Percentiles rank a stretch among this genome's conserved stretches.
Evolutionary conservation across 2,329 filamentous ascomycete genomes (phyloP).

Genomic region (Conoideocrella luteorostrata): DNA sequence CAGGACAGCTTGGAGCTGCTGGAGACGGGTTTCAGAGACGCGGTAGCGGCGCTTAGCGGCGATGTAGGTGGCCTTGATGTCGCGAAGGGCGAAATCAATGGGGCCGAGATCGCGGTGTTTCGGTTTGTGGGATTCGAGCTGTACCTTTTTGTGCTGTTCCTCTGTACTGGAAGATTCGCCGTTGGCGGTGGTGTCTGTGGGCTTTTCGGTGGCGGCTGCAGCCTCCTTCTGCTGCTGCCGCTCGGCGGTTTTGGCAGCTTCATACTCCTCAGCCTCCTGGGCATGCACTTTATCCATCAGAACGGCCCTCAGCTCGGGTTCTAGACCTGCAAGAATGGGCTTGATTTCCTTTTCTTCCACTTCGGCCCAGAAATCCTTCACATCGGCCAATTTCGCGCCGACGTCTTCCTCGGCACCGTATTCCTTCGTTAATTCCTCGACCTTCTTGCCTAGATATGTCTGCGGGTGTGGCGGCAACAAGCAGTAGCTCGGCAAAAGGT

Average conservation of each 20-base stretch:
- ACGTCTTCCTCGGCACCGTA: slow-evolving; percentile 65
- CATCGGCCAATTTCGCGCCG: slow-evolving; percentile 64
- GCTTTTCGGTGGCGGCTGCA: slow-evolving; percentile 10
- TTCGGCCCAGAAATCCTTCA: slow-evolving; percentile 73
- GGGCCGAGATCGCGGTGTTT: slow-evolving; percentile 39
- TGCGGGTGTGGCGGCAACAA: slow-evolving; percentile 88
- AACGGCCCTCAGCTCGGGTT: slow-evolving; percentile 55
- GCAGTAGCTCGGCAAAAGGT: slow-evolving; percentile 87
- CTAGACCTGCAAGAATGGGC: slow-evolving; percentile 56
- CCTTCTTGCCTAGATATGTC: slow-evolving; percentile 75
- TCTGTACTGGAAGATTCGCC: slow-evolving; percentile 10
- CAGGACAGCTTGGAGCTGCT: slow-evolving; percentile 69
- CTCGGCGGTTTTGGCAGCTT: slow-evolving; percentile 8
- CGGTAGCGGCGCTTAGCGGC: slow-evolving; percentile 80
- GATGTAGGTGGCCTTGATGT: slow-evolving; percentile 76
- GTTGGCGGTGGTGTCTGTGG: background rate
- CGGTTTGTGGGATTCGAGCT: slow-evolving; percentile 27
- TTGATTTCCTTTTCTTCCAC: slow-evolving; percentile 77
- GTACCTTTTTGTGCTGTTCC: slow-evolving; percentile 15
- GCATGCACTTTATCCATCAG: slow-evolving; percentile 57
- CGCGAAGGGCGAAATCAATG: slow-evolving; percentile 60
- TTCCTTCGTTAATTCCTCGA: slow-evolving; percentile 72
- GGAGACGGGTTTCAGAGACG: slow-evolving; percentile 63
- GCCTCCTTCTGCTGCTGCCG: slow-evolving; percentile 16
- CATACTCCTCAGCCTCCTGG: slow-evolving; percentile 21